These are phyloP conservation scores for Aspergillus avenaceus DNA, from an alignment of 495 filamentous ascomycete species.

Conservation along the genomic window DNA sequence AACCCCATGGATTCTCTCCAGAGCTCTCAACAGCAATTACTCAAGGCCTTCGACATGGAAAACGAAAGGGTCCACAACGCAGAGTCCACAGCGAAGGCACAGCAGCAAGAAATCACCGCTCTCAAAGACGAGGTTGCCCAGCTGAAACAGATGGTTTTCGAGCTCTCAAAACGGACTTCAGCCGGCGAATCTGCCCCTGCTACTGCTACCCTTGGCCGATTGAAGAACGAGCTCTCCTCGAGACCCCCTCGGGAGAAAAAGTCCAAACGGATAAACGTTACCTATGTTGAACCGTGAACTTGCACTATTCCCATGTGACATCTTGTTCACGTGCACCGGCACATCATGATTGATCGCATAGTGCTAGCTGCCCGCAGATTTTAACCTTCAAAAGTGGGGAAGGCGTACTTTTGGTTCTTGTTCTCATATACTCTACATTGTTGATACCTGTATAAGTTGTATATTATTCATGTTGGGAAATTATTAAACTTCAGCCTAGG, in stretches of 20 bases:
- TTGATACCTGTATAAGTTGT: slow-evolving; percentile 13
- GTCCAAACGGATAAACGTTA: not conserved
- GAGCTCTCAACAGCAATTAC: not conserved
- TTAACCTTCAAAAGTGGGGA: not conserved
- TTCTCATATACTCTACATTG: not conserved
- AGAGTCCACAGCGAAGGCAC: not conserved
- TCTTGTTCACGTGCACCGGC: no score
- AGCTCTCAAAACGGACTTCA: slow-evolving; percentile 16
- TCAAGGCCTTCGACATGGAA: slow-evolving; percentile 1
- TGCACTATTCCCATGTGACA: not conserved
- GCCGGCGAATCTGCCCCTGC: not conserved
- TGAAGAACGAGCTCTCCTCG: slow-evolving; percentile 9
- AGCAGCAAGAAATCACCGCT: slow-evolving; percentile 22
- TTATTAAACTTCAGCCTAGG: no score
- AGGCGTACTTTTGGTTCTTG: not conserved
- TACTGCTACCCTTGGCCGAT: not conserved
- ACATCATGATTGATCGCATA: not conserved
- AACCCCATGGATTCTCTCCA: not conserved
- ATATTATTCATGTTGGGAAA: slow-evolving; percentile 14
- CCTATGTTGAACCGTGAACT: not conserved
- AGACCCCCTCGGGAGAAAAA: not conserved
- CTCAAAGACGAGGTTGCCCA: slow-evolving; percentile 32
- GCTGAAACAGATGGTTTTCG: slow-evolving; percentile 30
- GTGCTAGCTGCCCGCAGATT: not conserved
- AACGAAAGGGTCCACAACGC: not conserved